Base-by-base conservation (phyloP, 257 asterid genomes). In the Eustoma russellianum region DNA sequence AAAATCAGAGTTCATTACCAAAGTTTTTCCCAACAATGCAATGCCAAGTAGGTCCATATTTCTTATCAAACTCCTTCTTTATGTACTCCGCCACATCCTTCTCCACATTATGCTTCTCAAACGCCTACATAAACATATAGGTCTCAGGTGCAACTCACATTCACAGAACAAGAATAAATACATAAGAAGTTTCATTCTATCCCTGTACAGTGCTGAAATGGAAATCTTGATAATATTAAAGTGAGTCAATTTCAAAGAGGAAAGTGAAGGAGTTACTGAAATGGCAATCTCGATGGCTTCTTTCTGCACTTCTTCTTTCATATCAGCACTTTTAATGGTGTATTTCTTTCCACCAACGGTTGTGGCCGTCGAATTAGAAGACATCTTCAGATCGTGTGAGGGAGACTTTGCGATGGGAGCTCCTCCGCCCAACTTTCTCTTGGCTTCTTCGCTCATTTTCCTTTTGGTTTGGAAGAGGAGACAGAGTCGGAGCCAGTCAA, bases 1-100 rank as follows among this genome's bases (percentile, higher is more conserved):
- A 28, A 47, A 45, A 15, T 47, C 9, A 57, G 56, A 38, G 48
- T 14, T 6, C 46, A 48, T 48, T 85, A 91, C 98, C 98, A 59
- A 87, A 91, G 76, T 91, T 91, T 79, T 85, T 91, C 69, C 98
- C 98, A 52, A 87, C 98, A 66, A 91, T 91, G 75, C 98, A 91
- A 72, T 91, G 98, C 98, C 98, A 91, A 59, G 98, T 91, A 24
- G 98, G 97, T 48, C 97, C 97, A 53, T 87, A 71, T 67, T 82
- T 88, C 70, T 82, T 77, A 74, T 91, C 98, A 52, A 91, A 91
- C 75, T 85, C 74, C 80, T 91, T 91, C 85, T 91, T 91, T 66
- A 91, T 91, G 73, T 72, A 66, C 83, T 91, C 98, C 8, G 97
- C 98, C 0, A 88, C 94, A 72, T 91, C 98, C 74, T 91, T 91